Evolutionary conservation across 257 asterid species (phyloP), one percentile per base, ranked within the genome.

Genomic region (Echium plantagineum): DNA sequence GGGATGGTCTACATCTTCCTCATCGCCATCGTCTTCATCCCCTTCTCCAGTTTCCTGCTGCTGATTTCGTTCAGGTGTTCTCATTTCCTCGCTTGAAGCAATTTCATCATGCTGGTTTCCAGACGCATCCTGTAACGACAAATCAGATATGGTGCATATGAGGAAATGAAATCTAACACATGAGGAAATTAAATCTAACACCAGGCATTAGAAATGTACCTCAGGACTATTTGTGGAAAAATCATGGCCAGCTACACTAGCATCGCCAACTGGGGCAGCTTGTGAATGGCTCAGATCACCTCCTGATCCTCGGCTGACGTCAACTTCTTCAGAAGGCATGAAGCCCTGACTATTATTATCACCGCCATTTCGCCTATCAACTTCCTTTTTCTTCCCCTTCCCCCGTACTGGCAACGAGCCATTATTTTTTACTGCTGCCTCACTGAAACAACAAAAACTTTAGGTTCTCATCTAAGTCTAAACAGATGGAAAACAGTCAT

Each of bases 171-270:
- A 38, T n/a, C n/a, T n/a, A n/a, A n/a, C 8, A 61, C 42, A 52
- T 42, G 2, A 13, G 17, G 17, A 42, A 7, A 38, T 38, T 38
- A 38, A 38, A 38, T n/a, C n/a, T n/a, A n/a, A n/a, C n/a, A n/a
- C n/a, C n/a, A 57, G 54, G 52, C 58, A 61, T 51, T 5, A 59
- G 46, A 7, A 7, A 35, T 35, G 46, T 35, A 52, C 18, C 56
- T 72, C 77, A 42, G 81, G 91, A 77, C 79, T 80, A 71, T 79
- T 94, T 12, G 86, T 83, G 31, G 89, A 83, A 71, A 81, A 77
- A 63, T 78, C 94, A 64, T 74, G 85, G 56, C 61, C 79, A 63
- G 59, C 69, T 60, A 52, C 74, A 66, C 35, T 69, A 59, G 62
- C 71, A 38, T 79, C 60, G 62, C 64, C 60, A 22, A 68, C 52